phyloP scores from a whole-genome alignment of 2,329 filamentous ascomycete species.

The Monilinia fructigena region DNA sequence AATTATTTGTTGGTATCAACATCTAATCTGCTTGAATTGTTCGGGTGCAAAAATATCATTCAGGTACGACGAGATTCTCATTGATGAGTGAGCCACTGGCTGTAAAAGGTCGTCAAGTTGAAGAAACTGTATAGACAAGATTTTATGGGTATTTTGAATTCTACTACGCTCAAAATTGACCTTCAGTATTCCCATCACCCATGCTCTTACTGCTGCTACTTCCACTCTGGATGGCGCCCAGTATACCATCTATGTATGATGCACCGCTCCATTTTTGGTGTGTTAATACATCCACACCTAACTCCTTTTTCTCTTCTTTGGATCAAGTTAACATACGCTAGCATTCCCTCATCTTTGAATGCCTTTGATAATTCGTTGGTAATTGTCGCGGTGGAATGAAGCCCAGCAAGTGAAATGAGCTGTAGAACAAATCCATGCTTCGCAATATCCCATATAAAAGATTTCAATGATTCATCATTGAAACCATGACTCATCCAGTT shows the following conservation, averaged over 20 bases:
- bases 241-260: slow-evolving; percentile 79
- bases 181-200: slow-evolving; percentile 91
- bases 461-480: slow-evolving; percentile 74
- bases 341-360: slow-evolving; percentile 92
- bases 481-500: slow-evolving; percentile 99
- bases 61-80: too few relatives aligned
- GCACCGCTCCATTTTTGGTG: slow-evolving; percentile 58
- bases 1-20: too few relatives aligned
- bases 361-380: slow-evolving; percentile 72
- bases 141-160: background rate
- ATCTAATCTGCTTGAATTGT: too few relatives aligned
- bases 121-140: background rate
- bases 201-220: slow-evolving; percentile 88
- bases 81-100: too few relatives aligned
- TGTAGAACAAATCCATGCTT: slow-evolving; percentile 76
- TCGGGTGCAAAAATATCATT: too few relatives aligned
- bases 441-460: slow-evolving; percentile 95
- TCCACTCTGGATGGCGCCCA: slow-evolving; percentile 87
- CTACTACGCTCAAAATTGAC: slow-evolving; percentile 49
- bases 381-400: slow-evolving; percentile 64
- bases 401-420: slow-evolving; percentile 63
- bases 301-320: slow-evolving; percentile 88
- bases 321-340: slow-evolving; percentile 93
- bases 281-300: slow-evolving; percentile 46
- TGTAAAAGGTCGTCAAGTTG: background rate